Percentiles rank a stretch among this genome's conserved stretches.
These are phyloP conservation scores for Dioscorea dumetorum DNA, from an alignment of 106 monocot genomes.

Conservation along the genomic window DNA sequence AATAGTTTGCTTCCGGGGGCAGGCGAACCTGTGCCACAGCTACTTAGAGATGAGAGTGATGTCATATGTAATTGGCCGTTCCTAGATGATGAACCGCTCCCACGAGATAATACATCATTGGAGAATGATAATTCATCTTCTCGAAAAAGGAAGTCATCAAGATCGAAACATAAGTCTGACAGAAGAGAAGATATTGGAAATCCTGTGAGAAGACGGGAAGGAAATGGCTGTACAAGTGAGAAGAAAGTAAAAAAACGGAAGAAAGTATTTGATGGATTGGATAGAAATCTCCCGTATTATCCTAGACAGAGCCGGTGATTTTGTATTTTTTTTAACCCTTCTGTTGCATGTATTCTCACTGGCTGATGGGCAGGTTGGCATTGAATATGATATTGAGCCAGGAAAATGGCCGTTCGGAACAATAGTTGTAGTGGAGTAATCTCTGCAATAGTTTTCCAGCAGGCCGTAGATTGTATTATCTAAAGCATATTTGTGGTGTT, in stretches of 20 bases:
- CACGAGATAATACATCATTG: conserved; percentile 28
- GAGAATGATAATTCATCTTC: conserved; percentile 9
- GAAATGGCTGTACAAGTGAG: conserved; percentile 9
- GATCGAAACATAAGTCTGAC: conserved; percentile 12
- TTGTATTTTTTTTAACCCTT: too few species aligned
- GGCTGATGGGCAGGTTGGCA: too few species aligned
- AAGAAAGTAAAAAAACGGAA: conserved; percentile 6
- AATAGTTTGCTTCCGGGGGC: conserved; percentile 52
- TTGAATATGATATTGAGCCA: too few species aligned
- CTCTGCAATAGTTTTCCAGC: too few species aligned
- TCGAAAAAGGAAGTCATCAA: conserved; percentile 22
- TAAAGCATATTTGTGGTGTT: too few species aligned
- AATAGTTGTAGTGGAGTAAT: too few species aligned
- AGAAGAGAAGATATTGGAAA: background rate
- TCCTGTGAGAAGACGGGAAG: conserved; percentile 2
- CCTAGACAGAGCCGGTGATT: background rate
- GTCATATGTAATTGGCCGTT: conserved; percentile 65
- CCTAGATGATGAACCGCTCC: conserved; percentile 79
- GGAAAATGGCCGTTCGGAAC: too few species aligned
- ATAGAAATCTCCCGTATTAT: background rate
- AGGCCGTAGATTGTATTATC: too few species aligned
- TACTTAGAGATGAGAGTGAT: conserved; percentile 18
- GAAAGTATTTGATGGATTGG: conserved; percentile 8
- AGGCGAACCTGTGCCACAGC: conserved; percentile 29
- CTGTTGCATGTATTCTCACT: too few species aligned